Base-by-base conservation (phyloP, 2,329 filamentous ascomycete species). In the Fusarium succisae region DNA sequence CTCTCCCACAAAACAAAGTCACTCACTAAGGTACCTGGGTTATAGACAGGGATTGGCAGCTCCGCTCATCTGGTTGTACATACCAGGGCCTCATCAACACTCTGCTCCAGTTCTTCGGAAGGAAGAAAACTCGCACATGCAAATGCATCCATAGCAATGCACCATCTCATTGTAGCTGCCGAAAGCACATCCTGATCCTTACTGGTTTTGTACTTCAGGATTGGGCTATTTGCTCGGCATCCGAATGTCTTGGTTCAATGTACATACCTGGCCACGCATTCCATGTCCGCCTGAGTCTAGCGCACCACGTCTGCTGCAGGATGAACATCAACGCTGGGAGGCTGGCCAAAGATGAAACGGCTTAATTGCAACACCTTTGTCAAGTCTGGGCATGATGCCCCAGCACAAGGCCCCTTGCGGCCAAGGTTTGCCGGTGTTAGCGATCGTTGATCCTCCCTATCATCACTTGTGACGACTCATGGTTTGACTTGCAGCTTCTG, bases 271-370 rank as follows among this genome's bases (percentile, higher is more conserved):
- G 24, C 38, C 22, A 45, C 30, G 17, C 66, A 58, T 63, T 58
- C 47, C 45, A 53, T 56, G 41, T 53, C 63, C 63, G 45, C 51
- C 58, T 53, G 53, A 45, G 51, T 37, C 51, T 58, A 65, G 67
- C 67, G 39, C 59, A 70, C 47, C 66, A 70, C 51, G 30, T 53
- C 43, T 45, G 30, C 51, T 65, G 58, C 53, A 65, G 66, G 51
- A 43, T 58, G 45, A 47, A 20, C 41, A 54, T 58, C 66, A 70
- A 64, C 28, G 30, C 51, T 63, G 43, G 56, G 56, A 67, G 64
- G 51, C 37, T 65, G 66, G 35, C 64, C 48, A 58, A 65, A 38
- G 45, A 51, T 70, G 58, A 63, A 68, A 65, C 51, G 26, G 37
- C 45, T 30, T 38, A 54, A 44, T 58, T 39, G 43, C 48, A 47